Evolutionary conservation across 257 asterid genomes (phyloP).

Genomic region (Nicotiana sylvestris): DNA sequence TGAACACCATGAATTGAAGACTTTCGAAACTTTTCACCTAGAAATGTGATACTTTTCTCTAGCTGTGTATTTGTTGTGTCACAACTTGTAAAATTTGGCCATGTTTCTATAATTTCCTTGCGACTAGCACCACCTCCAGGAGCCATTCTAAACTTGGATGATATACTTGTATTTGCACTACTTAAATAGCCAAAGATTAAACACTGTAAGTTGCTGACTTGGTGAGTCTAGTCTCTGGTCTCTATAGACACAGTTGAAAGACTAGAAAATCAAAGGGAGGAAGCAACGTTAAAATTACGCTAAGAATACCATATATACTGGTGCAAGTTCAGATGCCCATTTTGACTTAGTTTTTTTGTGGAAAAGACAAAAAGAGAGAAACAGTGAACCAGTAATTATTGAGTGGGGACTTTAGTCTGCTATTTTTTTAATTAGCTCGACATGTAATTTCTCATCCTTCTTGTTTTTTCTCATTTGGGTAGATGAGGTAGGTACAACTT

Average conservation of each 20-base stretch:
- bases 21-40: conserved; percentile 39
- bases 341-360: conserved; percentile 11
- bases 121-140: conserved; percentile 44
- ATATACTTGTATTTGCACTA: not conserved
- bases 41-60: conserved; percentile 31
- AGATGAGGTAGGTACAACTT: conserved; percentile 11
- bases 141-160: conserved; percentile 42
- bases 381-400: not conserved
- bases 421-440: not conserved
- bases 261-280: conserved; percentile 15
- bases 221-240: conserved; percentile 1
- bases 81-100: conserved; percentile 29
- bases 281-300: conserved; percentile 12
- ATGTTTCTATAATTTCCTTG: conserved; percentile 46
- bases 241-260: conserved; percentile 14
- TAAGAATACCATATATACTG: not conserved
- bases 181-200: not conserved
- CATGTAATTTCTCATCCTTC: not conserved
- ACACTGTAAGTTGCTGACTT: not conserved
- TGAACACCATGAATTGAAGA: conserved; percentile 45
- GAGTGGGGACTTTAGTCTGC: conserved; percentile 4
- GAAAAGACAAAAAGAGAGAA: not conserved
- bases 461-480: conserved; percentile 4
- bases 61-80: conserved; percentile 28
- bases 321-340: conserved; percentile 16